Base-by-base conservation (phyloP, 73 alveolate genomes). In the Paramecium sexaurelia region DNA sequence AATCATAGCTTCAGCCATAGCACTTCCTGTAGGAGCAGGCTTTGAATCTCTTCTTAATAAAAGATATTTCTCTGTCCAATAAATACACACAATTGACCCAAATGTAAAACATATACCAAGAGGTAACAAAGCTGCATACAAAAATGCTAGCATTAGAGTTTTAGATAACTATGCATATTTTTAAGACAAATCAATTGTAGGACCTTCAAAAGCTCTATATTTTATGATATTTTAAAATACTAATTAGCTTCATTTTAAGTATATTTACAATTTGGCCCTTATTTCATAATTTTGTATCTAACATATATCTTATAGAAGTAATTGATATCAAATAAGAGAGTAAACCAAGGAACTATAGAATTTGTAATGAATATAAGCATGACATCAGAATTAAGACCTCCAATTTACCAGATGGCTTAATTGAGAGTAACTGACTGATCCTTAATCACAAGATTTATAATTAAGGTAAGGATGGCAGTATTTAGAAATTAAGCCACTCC, bases 401-500 rank as follows among this genome's bases (percentile, higher is more conserved):
- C 90, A 22, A 43, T 26, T 41, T 41, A 20, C 90, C 90, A 78
- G 13, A 78, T 45, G n/a, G 68, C 40, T 22, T 32, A 7, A 26
- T 29, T 26, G 0, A 78, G 55, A 4, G 69, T 13, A 4, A 27
- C 90, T 13, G 43, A 20, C 41, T 32, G 0, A 33, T 71, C 51
- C 36, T 71, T 45, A 0, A 78, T 41, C 7, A 78, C 36, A 24
- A 78, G 47, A 78, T 78, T 43, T 2, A 78, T 40, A 22, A 78
- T 29, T 24, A 78, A 45, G 8, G 90, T 78, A 5, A 78, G 68
- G 41, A 78, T 78, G 2, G 90, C 90, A 78, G 90, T 78, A 43
- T 78, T 78, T n/a, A 78, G 55, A 78, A 78, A 78, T 78, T 78
- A 24, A 5, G 90, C 90, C 8, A 78, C 55, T 1, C 90, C 90